Conservation (phyloP, 306 rosid genomes). For the Castanopsis chinensis region DNA sequence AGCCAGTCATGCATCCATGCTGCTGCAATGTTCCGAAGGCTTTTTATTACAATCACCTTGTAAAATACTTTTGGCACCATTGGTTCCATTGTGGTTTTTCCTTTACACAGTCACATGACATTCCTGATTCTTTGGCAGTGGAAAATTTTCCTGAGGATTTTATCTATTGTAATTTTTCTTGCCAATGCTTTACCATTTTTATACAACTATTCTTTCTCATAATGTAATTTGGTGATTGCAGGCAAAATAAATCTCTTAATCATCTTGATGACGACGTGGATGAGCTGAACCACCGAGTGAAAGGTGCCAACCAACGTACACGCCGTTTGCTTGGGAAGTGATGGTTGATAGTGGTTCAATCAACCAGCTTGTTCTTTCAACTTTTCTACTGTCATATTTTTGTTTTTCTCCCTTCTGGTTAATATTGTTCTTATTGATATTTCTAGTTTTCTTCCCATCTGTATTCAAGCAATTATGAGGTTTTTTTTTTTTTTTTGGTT, state of each 20-base stretch:
- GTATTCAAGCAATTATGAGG: neutral
- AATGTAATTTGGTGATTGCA: slow-evolving; percentile 37
- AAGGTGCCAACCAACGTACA: slow-evolving; percentile 82
- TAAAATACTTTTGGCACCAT: neutral
- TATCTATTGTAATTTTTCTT: neutral
- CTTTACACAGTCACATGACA: neutral
- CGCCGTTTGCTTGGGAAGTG: slow-evolving; percentile 56
- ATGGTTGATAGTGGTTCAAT: slow-evolving; percentile 9
- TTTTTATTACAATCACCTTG: neutral
- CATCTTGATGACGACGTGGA: slow-evolving; percentile 74
- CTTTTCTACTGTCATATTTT: neutral
- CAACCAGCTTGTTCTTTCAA: neutral
- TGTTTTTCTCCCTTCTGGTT: slow-evolving; percentile 6
- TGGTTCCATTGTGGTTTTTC: neutral
- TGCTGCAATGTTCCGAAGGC: neutral
- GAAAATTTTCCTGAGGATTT: neutral
- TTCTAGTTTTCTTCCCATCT: neutral
- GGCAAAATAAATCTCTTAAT: slow-evolving; percentile 93
- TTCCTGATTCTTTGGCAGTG: neutral
- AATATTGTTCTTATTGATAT: neutral
- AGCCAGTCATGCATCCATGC: neutral
- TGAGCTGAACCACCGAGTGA: slow-evolving; percentile 72
- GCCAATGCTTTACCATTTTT: neutral
- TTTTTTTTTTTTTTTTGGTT: neutral
- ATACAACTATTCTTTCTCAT: too few species aligned